Conservation (phyloP, 2,329 filamentous ascomycete species). For the Ilyonectria sp. region DNA sequence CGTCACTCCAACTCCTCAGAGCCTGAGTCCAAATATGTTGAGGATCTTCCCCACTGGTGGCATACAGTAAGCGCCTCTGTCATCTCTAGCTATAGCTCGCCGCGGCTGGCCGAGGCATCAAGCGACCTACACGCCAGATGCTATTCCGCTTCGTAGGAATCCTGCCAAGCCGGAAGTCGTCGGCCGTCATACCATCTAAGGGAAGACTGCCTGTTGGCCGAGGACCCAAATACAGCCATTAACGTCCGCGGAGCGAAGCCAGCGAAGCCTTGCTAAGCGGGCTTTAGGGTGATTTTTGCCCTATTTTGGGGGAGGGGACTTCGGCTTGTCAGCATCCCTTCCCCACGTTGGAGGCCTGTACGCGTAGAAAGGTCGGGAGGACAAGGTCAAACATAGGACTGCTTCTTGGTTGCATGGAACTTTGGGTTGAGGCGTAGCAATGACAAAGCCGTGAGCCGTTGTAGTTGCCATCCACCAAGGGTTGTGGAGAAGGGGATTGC, state of each 20-base stretch:
- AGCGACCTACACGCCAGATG: neutral
- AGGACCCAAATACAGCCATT: neutral
- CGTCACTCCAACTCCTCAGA: neutral
- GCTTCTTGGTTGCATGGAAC: neutral
- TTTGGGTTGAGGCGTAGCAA: neutral
- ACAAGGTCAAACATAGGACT: neutral
- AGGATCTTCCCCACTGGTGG: neutral
- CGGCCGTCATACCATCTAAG: neutral
- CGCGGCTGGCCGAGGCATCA: neutral
- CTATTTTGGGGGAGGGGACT: constrained; percentile 1
- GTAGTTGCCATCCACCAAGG: neutral
- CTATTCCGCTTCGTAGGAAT: neutral
- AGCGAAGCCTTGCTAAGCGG: neutral
- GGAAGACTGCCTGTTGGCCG: neutral
- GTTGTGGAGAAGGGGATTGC: neutral
- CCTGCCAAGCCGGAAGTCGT: constrained; percentile 1
- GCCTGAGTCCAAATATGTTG: neutral
- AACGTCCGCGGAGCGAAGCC: neutral
- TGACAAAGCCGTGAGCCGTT: neutral
- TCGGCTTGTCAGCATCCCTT: constrained; percentile 10
- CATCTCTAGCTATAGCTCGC: neutral
- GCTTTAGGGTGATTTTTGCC: neutral
- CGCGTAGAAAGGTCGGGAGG: neutral
- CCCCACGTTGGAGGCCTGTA: neutral
- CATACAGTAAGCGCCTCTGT: neutral